phyloP scores from a whole-genome alignment of 768 basidiomycete species.

The Leccinum arenicola region DNA sequence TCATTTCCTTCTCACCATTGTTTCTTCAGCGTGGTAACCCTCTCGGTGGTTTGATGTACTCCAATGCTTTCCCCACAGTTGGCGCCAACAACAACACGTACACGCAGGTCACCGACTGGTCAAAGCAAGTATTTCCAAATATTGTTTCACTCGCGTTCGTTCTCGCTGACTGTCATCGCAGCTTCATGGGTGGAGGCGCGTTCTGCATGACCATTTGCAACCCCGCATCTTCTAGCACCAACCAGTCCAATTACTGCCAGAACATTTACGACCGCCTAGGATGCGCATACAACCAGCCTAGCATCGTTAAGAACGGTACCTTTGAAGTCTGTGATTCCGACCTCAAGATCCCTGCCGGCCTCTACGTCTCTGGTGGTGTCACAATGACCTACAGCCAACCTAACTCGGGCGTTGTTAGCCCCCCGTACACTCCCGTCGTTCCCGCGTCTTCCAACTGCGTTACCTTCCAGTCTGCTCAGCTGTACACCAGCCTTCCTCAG shows the following conservation, averaged over 20 bases:
- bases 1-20: conserved; percentile 8
- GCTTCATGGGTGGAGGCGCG: conserved; percentile 59
- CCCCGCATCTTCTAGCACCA: conserved; percentile 38
- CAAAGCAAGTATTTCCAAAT: conserved; percentile 40
- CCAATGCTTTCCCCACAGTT: conserved; percentile 48
- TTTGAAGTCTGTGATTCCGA: conserved; percentile 71
- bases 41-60: conserved; percentile 67
- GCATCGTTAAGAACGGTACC: conserved; percentile 48
- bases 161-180: conserved; percentile 18
- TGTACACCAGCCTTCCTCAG: conserved; percentile 33
- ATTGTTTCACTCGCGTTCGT: neutral
- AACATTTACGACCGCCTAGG: conserved; percentile 76
- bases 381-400: conserved; percentile 46
- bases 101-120: conserved; percentile 65
- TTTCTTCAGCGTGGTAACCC: conserved; percentile 69
- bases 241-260: conserved; percentile 54
- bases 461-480: conserved; percentile 32
- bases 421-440: conserved; percentile 41
- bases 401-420: conserved; percentile 23
- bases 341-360: conserved; percentile 59
- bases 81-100: conserved; percentile 38
- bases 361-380: conserved; percentile 40
- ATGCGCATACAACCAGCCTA: conserved; percentile 72
- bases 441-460: conserved; percentile 47
- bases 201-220: conserved; percentile 79